These are phyloP conservation scores for Endothia cerciana DNA, from an alignment of 2,329 filamentous ascomycete species.

Conservation along the genomic window DNA sequence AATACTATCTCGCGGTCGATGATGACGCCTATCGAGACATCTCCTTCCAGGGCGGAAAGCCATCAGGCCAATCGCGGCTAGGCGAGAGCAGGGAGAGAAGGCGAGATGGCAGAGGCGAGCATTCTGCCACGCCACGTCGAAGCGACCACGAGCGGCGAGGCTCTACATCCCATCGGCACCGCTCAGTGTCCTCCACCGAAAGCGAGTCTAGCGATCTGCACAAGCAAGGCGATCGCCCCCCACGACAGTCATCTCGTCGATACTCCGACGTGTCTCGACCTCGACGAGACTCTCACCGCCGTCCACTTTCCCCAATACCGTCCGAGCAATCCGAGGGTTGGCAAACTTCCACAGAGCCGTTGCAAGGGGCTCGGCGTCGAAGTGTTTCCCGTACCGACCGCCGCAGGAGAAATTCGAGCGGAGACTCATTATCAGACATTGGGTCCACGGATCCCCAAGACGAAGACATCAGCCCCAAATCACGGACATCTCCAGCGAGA, in stretches of 20 bases:
- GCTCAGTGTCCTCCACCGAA: conserved; percentile 2
- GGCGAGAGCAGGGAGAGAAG: neutral
- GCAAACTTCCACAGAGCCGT: neutral
- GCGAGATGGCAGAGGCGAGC: neutral
- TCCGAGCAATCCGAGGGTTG: conserved; percentile 22
- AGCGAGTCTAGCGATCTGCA: conserved; percentile 5
- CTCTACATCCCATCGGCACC: conserved; percentile 2
- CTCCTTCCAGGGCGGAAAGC: conserved; percentile 5
- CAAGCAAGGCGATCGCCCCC: neutral
- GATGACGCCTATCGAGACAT: conserved; percentile 23
- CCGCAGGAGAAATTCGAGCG: neutral
- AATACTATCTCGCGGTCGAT: conserved; percentile 24
- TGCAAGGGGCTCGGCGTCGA: neutral
- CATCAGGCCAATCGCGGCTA: neutral
- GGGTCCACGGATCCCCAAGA: neutral
- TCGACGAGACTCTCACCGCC: conserved; percentile 16
- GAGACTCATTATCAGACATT: neutral
- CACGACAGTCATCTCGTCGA: conserved; percentile 6
- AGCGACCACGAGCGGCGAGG: conserved; percentile 4
- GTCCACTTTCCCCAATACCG: conserved; percentile 20
- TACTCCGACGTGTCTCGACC: conserved; percentile 5
- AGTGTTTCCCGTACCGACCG: neutral
- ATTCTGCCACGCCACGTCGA: neutral
- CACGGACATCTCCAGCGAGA: neutral
- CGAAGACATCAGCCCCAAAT: neutral